Evolutionary conservation across 2,329 filamentous ascomycete genomes (phyloP).

Genomic region (Moelleriella libera): DNA sequence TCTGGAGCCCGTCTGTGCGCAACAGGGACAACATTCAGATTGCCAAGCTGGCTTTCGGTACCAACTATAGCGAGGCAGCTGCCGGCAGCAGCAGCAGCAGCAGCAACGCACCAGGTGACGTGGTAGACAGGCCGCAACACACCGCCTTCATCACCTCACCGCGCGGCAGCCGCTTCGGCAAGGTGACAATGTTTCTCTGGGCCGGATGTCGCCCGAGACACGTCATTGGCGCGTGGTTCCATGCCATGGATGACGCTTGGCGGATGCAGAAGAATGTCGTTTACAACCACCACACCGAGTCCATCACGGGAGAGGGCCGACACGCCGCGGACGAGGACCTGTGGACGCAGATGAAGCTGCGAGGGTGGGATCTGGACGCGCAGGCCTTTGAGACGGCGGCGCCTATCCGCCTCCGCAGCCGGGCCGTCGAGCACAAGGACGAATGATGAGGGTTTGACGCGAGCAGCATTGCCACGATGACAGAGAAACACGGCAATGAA

Average conservation of each 20-base stretch:
- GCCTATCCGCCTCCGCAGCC: constrained; percentile 16
- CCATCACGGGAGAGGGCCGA: constrained; percentile 4
- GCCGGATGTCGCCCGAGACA: constrained; percentile 13
- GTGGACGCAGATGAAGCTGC: constrained; percentile 12
- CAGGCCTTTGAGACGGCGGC: constrained; percentile 22
- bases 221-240: constrained; percentile 21
- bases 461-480: too few species aligned
- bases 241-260: constrained; percentile 22
- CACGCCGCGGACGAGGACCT: constrained; percentile 9
- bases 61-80: constrained; percentile 24
- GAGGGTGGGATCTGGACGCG: constrained; percentile 20
- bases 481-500: too few species aligned
- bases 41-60: constrained; percentile 25
- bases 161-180: constrained; percentile 6
- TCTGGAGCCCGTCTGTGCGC: constrained; percentile 18
- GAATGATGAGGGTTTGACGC: constrained; percentile 4
- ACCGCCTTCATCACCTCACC: constrained; percentile 16
- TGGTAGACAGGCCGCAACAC: constrained; percentile 15
- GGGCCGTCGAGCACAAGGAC: constrained; percentile 11
- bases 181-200: constrained; percentile 22
- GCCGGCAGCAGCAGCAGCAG: constrained; percentile 3
- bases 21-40: constrained; percentile 13
- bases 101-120: constrained; percentile 7
- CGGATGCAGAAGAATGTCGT: constrained; percentile 10
- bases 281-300: constrained; percentile 9